Base-by-base conservation (phyloP, 805 yeast species). In the Candida chauliodis region DNA sequence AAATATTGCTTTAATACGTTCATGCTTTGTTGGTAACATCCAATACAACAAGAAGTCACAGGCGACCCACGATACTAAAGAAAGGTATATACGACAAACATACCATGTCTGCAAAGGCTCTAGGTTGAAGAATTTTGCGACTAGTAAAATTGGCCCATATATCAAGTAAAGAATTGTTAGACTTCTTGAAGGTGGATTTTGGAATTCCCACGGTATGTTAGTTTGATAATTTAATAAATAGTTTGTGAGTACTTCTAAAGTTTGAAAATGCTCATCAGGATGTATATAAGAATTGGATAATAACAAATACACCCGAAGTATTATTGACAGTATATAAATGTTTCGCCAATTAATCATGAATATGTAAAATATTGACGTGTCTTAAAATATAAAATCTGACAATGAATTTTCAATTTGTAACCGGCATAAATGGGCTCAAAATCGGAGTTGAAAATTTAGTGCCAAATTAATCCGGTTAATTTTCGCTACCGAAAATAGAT, bases 211-310 rank as follows among this genome's bases (percentile, higher is more conserved):
- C 0, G 97, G 90, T 1, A 72, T 50, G 10, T 69, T 64, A 7
- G 61, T 55, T 60, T 67, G 19, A 67, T 59, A 41, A 56, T 66
- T 72, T 56, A 79, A 66, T 18, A 74, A 48, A 51, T 58, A 55
- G 50, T 59, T 55, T 9, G 80, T 69, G 17, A 91, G 52, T 0
- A 84, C 82, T 56, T 89, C 95, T 34, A 95, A 75, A n/a, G 81
- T 76, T 57, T 95, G 99, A 56, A 87, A 86, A 57, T 90, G 96
- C 63, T 93, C 99, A 67, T 93, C 99, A 0, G 99, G 99, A 49
- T 95, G 99, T 34, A 93, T 80, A 55, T 95, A 93, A 0, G 96
- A 86, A 21, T 83, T 73, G 39, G 83, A 78, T 1, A 84, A 55
- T 0, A 84, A 79, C 31, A 87, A 63, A 18, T 74, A 62, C 16